These are phyloP conservation scores for Paraphoma sp. DNA, from an alignment of 2,329 filamentous ascomycete genomes.

Conservation along the genomic window DNA sequence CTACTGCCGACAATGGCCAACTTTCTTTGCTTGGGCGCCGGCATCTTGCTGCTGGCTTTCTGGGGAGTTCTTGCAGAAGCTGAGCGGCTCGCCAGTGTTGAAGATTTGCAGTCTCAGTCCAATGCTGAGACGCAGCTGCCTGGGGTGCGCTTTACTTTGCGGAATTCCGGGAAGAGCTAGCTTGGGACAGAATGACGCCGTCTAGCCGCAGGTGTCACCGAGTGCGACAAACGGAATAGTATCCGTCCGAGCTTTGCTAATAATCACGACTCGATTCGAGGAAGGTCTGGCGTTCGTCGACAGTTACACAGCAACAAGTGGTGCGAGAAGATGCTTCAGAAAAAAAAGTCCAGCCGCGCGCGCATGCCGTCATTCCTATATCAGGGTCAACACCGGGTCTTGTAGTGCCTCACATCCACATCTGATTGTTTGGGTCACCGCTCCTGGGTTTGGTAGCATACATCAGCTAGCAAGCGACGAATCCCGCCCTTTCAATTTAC, in stretches of 20 bases:
- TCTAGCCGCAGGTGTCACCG: conserved; percentile 24
- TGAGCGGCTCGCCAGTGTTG: conserved; percentile 32
- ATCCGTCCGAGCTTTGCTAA: neutral
- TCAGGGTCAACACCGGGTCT: conserved; percentile 10
- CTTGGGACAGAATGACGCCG: conserved; percentile 25
- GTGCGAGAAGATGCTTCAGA: conserved; percentile 7
- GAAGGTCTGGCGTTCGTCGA: too few relatives aligned
- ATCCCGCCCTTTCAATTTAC: conserved; percentile 38
- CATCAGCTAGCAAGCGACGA: conserved; percentile 15
- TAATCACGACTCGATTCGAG: neutral
- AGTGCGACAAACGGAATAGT: conserved; percentile 6
- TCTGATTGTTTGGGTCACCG: conserved; percentile 14
- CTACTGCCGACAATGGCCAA: conserved; percentile 95
- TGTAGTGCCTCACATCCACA: conserved; percentile 8
- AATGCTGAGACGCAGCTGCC: conserved; percentile 29
- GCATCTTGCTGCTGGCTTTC: conserved; percentile 57
- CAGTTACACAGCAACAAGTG: neutral
- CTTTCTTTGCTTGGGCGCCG: conserved; percentile 85
- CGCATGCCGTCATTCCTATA: conserved; percentile 30
- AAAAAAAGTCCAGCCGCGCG: conserved; percentile 19
- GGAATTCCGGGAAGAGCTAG: conserved; percentile 32
- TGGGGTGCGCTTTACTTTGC: conserved; percentile 29
- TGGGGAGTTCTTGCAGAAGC: conserved; percentile 16
- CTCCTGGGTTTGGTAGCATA: conserved; percentile 7
- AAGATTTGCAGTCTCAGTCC: conserved; percentile 20